Conservation (phyloP, 495 filamentous ascomycete species). For the Massariosphaeria phaeospora region DNA sequence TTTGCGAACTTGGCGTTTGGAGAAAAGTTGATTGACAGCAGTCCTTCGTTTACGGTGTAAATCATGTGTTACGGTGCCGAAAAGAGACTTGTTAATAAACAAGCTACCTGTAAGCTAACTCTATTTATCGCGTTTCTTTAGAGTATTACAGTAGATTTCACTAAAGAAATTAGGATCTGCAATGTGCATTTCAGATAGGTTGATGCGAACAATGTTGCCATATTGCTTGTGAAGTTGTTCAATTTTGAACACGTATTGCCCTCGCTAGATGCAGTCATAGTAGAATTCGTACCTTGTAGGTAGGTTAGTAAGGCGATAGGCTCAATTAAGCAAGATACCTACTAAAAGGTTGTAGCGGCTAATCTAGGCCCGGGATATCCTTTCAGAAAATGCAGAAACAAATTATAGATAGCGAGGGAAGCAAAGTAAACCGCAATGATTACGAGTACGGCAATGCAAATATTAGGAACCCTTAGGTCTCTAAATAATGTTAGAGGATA, state of each 20-base stretch:
- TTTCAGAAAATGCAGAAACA: background rate
- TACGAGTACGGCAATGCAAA: background rate
- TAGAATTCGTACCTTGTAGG: slow-evolving; percentile 19
- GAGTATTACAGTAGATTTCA: slow-evolving; percentile 16
- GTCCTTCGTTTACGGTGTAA: background rate
- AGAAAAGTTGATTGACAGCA: background rate
- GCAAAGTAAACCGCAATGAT: background rate
- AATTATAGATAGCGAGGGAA: background rate
- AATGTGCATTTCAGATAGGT: slow-evolving; percentile 35
- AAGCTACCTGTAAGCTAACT: background rate
- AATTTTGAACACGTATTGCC: slow-evolving; percentile 13
- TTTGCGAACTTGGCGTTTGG: background rate
- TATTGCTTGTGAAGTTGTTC: slow-evolving; percentile 13
- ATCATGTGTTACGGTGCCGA: slow-evolving; percentile 7
- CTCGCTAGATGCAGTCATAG: slow-evolving; percentile 7
- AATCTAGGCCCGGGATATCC: background rate
- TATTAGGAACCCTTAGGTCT: background rate
- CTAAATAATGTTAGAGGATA: background rate
- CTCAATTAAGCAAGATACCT: background rate
- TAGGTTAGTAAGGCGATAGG: background rate
- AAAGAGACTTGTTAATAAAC: background rate
- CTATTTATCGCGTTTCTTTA: slow-evolving; percentile 5
- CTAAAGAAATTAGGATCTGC: slow-evolving; percentile 31
- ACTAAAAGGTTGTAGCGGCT: background rate
- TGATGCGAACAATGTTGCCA: slow-evolving; percentile 35